A percentile compares a stretch with the other conserved stretches of the same genome.
Conservation (phyloP, 257 asterid species). For the Solanum sejunctum region DNA sequence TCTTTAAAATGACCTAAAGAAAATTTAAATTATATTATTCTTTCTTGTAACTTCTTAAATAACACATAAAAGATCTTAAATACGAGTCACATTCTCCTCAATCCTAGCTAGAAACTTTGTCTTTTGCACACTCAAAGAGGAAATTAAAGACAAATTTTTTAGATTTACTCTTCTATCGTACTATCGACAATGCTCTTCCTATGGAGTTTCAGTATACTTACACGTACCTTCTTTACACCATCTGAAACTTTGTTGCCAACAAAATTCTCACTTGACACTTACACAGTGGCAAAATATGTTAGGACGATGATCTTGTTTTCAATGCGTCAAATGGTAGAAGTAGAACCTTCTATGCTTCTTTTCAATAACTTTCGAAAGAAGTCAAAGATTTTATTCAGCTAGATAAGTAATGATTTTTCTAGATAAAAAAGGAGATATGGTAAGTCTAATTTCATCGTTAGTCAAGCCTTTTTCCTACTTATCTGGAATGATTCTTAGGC, state of each 20-base stretch:
- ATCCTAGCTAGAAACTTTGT: neutral
- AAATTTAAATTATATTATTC: neutral
- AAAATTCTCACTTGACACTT: neutral
- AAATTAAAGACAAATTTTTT: neutral
- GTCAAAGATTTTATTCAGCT: too few species aligned
- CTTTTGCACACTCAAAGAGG: neutral
- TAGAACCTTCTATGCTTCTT: too few species aligned
- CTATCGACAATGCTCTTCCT: neutral
- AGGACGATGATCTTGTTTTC: neutral
- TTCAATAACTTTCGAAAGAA: too few species aligned
- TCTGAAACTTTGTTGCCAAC: neutral
- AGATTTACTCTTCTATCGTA: neutral
- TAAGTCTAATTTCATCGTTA: too few species aligned
- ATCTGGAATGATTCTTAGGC: too few species aligned
- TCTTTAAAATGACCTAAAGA: neutral
- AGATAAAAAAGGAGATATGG: too few species aligned
- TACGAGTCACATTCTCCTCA: neutral
- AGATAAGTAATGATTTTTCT: too few species aligned
- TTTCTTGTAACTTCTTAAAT: neutral
- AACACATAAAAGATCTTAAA: neutral
- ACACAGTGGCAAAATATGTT: neutral
- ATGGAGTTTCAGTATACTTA: neutral
- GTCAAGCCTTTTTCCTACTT: too few species aligned
- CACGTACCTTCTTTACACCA: neutral
- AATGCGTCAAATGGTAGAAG: too few species aligned